Percentiles rank a stretch among this genome's conserved stretches.
phyloP scores from a whole-genome alignment of 345 rosid genomes.

The Crucihimalaya himalaica region DNA sequence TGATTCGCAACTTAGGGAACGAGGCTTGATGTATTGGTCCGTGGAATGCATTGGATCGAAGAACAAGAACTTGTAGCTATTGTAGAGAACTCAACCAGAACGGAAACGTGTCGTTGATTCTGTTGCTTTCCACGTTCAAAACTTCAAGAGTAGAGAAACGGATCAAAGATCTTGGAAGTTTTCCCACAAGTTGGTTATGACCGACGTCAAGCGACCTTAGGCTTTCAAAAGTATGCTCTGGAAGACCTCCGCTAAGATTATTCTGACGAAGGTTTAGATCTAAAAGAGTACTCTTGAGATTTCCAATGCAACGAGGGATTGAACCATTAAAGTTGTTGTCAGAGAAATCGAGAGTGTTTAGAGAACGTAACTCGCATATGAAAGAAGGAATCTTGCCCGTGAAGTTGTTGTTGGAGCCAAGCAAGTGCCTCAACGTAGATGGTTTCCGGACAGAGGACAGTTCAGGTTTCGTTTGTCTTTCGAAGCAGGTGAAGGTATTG shows the following conservation, averaged over 20 bases:
- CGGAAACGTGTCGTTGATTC: constrained; percentile 38
- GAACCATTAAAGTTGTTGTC: not conserved
- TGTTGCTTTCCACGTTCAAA: constrained; percentile 25
- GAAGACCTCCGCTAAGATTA: not conserved
- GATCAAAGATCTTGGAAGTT: not conserved
- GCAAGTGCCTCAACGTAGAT: not conserved
- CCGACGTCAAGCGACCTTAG: constrained; percentile 25
- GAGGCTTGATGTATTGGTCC: not conserved
- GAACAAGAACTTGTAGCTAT: too few species aligned
- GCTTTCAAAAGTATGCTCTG: not conserved
- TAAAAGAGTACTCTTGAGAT: not conserved
- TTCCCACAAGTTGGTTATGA: constrained; percentile 35
- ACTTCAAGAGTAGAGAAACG: not conserved
- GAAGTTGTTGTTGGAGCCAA: constrained; percentile 5
- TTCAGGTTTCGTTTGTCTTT: not conserved
- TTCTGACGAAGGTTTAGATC: not conserved
- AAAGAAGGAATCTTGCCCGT: not conserved
- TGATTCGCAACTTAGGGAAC: constrained; percentile 21
- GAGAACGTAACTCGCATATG: not conserved
- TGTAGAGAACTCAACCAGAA: too few species aligned
- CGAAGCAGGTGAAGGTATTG: not conserved
- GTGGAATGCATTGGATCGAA: too few species aligned
- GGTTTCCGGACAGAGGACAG: not conserved
- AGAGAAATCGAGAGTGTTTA: not conserved
- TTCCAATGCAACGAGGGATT: not conserved